phyloP scores from a whole-genome alignment of 2,329 filamentous ascomycete species.

The Coniella lustricola region DNA sequence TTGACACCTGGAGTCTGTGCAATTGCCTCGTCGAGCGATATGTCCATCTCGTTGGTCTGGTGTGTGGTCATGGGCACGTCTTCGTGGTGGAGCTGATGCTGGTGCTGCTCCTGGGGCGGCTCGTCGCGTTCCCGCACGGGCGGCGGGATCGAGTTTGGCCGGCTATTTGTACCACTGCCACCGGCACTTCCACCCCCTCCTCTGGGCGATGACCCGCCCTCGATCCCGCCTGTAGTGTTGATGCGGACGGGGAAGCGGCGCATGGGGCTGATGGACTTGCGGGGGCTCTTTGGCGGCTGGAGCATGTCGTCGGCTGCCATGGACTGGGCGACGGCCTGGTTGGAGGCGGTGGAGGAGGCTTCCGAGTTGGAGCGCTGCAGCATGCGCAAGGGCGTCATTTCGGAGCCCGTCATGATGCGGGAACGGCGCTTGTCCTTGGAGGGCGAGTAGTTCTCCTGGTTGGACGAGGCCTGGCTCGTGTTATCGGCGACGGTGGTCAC shows the following conservation, averaged over 20 bases:
- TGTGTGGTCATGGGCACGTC: background rate
- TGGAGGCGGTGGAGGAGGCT: conserved; percentile 19
- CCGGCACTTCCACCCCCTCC: conserved; percentile 3
- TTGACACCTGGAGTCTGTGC: conserved; percentile 49
- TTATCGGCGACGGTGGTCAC: conserved; percentile 28
- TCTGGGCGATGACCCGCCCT: background rate
- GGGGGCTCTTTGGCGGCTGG: conserved; percentile 34
- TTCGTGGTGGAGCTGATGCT: background rate
- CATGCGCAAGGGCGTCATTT: conserved; percentile 53
- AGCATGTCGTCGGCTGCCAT: conserved; percentile 22
- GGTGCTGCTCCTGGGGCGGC: conserved; percentile 14
- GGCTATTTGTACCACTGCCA: conserved; percentile 12
- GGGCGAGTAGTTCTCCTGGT: conserved; percentile 42
- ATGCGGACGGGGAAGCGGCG: conserved; percentile 57
- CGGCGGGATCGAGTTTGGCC: conserved; percentile 15
- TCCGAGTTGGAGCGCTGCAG: conserved; percentile 30
- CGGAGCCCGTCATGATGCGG: conserved; percentile 49
- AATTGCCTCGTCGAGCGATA: conserved; percentile 47
- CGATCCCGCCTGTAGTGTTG: conserved; percentile 26
- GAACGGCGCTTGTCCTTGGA: conserved; percentile 42
- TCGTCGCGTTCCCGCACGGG: conserved; percentile 10
- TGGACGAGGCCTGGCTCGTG: conserved; percentile 19
- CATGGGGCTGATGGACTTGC: conserved; percentile 41
- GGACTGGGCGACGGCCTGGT: conserved; percentile 2
- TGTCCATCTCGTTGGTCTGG: conserved; percentile 28